Evolutionary conservation across 495 filamentous ascomycete species (phyloP).

Genomic region (Usnea hakonensis): DNA sequence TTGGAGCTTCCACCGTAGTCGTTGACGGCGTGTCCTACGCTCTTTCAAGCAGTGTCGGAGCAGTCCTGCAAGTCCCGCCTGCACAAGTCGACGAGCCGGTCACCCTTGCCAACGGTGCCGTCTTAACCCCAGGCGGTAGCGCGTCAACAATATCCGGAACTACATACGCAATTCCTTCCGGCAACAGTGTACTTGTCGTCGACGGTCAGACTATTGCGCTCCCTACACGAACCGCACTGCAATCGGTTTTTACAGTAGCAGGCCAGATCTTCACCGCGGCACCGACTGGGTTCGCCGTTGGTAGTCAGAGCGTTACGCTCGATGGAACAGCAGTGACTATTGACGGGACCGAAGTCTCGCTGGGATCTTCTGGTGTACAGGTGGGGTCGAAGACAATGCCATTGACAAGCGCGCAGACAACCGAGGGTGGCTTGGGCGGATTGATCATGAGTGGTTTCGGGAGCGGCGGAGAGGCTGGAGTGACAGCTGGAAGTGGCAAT

Average conservation of each 20-base stretch:
- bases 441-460: slow-evolving; percentile 2
- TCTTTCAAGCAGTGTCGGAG: neutral
- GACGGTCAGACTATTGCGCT: neutral
- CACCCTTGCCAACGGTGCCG: slow-evolving; percentile 1
- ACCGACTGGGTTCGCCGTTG: neutral
- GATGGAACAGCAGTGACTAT: slow-evolving; percentile 3
- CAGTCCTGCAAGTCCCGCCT: neutral
- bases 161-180: neutral
- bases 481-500: neutral
- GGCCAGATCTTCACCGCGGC: slow-evolving; percentile 10
- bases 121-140: neutral
- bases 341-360: slow-evolving; percentile 8
- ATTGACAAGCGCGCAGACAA: neutral
- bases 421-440: neutral
- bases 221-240: neutral
- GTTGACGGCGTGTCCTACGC: slow-evolving; percentile 2
- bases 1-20: neutral
- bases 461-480: neutral
- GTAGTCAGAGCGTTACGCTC: neutral
- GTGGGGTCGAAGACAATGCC: slow-evolving; percentile 6
- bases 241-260: slow-evolving; percentile 12
- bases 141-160: slow-evolving; percentile 1
- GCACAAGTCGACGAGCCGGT: neutral
- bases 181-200: neutral
- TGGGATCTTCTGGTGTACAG: slow-evolving; percentile 2